Evolutionary conservation across 805 yeast genomes (phyloP).

Genomic region (Blastobotrys robertii): DNA sequence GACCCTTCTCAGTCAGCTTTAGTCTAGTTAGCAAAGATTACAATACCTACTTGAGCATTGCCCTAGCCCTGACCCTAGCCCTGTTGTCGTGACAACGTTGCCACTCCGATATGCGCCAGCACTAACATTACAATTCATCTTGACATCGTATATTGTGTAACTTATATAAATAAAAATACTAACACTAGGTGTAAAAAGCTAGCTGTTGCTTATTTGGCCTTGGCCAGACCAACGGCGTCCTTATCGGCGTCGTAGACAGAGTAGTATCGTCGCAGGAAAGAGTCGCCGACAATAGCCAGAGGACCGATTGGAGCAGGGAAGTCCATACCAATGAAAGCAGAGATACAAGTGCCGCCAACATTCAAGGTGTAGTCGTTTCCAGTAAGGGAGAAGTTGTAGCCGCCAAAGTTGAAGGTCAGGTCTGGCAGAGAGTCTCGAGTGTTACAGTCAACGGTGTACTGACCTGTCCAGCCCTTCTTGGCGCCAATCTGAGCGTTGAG

Average conservation of each 20-base stretch:
- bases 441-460: constrained; percentile 87
- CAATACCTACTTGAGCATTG: no score
- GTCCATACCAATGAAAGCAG: constrained; percentile 95
- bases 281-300: constrained; percentile 91
- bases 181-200: background rate
- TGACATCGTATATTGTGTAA: no score
- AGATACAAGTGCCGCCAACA: constrained; percentile 89
- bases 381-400: constrained; percentile 81
- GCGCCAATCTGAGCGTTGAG: constrained; percentile 95
- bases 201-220: constrained; percentile 32
- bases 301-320: constrained; percentile 97
- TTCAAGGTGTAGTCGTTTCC: constrained; percentile 92
- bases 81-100: no score
- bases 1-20: no score
- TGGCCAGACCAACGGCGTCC: constrained; percentile 91
- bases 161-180: no score
- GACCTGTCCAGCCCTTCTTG: constrained; percentile 94
- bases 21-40: no score
- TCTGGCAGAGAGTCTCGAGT: constrained; percentile 80
- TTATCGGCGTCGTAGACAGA: constrained; percentile 86
- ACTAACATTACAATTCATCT: no score
- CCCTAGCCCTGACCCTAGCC: no score
- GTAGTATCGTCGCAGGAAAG: constrained; percentile 91
- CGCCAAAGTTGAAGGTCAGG: constrained; percentile 80
- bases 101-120: no score